phyloP scores from a whole-genome alignment of 1,284 basidiomycete species.

The Boletus semigastroideus region DNA sequence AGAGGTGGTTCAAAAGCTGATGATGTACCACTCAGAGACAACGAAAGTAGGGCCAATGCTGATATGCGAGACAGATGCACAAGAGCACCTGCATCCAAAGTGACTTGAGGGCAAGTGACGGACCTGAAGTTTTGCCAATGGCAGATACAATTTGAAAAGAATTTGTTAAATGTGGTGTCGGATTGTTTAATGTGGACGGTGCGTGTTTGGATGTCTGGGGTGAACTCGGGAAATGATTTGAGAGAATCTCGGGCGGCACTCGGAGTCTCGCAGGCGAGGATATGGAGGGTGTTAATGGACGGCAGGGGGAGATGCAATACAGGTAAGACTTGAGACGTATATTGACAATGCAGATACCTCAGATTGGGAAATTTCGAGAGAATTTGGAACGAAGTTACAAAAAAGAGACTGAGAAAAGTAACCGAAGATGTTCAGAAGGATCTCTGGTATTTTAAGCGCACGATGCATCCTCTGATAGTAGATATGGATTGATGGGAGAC shows the following conservation, averaged over 20 bases:
- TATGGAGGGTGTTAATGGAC: not conserved
- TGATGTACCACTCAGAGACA: not conserved
- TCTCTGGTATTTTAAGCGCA: too few relatives aligned
- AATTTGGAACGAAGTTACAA: too few relatives aligned
- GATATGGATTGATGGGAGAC: too few relatives aligned
- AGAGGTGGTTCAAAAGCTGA: not conserved
- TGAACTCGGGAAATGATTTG: not conserved
- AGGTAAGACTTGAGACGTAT: not conserved
- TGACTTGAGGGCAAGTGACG: too few relatives aligned
- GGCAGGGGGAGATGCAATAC: not conserved
- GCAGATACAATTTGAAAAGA: too few relatives aligned
- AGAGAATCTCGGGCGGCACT: not conserved
- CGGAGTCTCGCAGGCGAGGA: not conserved
- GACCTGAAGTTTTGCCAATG: too few relatives aligned
- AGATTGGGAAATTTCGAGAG: not conserved
- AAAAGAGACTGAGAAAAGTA: too few relatives aligned
- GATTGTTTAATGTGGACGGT: too few relatives aligned
- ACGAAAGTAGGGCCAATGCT: not conserved
- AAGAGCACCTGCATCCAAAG: too few relatives aligned
- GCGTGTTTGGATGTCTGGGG: not conserved
- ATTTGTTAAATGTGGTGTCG: too few relatives aligned
- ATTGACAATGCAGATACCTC: not conserved
- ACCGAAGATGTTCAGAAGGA: too few relatives aligned
- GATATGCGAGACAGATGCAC: not conserved
- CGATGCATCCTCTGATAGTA: too few relatives aligned